Percentiles rank a stretch among this genome's conserved stretches.
Conservation (phyloP, 306 rosid genomes). For the Dryas octopetala region DNA sequence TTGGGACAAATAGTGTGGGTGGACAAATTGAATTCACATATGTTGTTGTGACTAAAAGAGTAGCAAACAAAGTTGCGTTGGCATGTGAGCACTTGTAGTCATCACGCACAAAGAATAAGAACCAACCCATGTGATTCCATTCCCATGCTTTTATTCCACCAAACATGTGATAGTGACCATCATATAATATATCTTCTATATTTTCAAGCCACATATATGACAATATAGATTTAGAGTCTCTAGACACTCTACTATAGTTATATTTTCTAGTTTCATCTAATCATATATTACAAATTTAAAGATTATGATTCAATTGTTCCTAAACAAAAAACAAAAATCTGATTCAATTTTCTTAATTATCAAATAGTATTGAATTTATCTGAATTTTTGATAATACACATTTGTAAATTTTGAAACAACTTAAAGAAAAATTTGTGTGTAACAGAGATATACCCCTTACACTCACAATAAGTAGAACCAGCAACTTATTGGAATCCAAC, state of each 20-base stretch:
- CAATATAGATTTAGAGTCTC: no score
- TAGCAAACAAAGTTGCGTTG: conserved; percentile 42
- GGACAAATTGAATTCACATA: conserved; percentile 37
- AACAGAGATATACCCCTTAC: no score
- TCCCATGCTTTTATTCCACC: conserved; percentile 48
- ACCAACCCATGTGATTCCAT: conserved; percentile 56
- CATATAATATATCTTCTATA: conserved; percentile 9
- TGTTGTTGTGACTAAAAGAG: conserved; percentile 26
- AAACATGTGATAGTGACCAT: conserved; percentile 48
- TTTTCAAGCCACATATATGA: conserved; percentile 22
- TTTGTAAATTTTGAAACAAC: no score
- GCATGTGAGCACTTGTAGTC: conserved; percentile 50
- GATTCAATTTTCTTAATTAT: no score
- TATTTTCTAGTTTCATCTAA: no score
- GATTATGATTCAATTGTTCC: no score
- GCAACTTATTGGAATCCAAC: conserved; percentile 9
- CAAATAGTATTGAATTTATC: no score
- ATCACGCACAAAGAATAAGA: conserved; percentile 37
- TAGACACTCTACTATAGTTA: no score
- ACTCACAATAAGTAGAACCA: no score
- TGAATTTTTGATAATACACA: no score
- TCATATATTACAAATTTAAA: not conserved
- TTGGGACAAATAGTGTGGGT: conserved; percentile 47
- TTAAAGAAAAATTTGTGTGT: no score
- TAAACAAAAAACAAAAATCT: no score